phyloP scores from a whole-genome alignment of 805 yeast species.

The Nakazawaea wickerhamii region DNA sequence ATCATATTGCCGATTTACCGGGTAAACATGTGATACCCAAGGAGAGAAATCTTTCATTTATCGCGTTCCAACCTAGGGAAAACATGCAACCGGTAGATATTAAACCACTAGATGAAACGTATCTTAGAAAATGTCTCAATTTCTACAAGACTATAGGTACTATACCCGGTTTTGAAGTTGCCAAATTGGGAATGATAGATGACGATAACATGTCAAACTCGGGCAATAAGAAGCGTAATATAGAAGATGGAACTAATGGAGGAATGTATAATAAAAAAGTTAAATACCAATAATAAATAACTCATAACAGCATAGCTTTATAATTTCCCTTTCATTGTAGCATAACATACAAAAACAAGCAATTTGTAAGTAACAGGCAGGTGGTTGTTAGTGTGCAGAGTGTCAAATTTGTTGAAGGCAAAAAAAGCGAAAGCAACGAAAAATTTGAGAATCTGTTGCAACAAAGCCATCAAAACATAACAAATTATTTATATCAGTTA shows the following conservation, averaged over 20 bases:
- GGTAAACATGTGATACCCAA: slow-evolving; percentile 71
- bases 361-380: no score
- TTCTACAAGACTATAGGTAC: slow-evolving; percentile 53
- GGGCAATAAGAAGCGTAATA: slow-evolving; percentile 1
- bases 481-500: not conserved
- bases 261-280: not conserved
- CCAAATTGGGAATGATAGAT: slow-evolving; percentile 59
- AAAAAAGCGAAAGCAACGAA: not conserved
- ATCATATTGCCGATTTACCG: slow-evolving; percentile 81
- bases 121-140: slow-evolving; percentile 43
- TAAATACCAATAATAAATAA: not conserved
- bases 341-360: no score
- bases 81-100: slow-evolving; percentile 39
- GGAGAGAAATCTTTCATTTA: slow-evolving; percentile 31
- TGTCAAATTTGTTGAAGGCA: not conserved
- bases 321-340: no score
- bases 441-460: not conserved
- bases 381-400: not conserved
- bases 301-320: not conserved
- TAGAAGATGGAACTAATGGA: not conserved
- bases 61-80: slow-evolving; percentile 35
- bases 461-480: not conserved
- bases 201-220: slow-evolving; percentile 19
- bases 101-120: slow-evolving; percentile 42
- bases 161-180: slow-evolving; percentile 69